These are phyloP conservation scores for Rhynchosporium agropyri DNA, from an alignment of 2,329 filamentous ascomycete species.

Conservation along the genomic window DNA sequence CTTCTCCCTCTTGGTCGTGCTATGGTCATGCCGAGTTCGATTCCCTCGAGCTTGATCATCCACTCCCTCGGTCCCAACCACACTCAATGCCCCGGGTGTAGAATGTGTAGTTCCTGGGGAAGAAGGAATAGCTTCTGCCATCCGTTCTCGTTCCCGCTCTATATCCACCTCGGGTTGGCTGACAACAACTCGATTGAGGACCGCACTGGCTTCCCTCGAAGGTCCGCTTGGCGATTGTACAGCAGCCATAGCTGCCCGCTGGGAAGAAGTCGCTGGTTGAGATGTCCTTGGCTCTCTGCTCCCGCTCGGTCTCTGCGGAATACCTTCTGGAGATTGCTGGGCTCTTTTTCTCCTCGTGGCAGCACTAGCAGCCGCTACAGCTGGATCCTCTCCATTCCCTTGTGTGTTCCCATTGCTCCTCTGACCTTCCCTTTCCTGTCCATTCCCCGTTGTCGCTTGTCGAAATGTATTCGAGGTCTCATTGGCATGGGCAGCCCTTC, in stretches of 20 bases:
- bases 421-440: slow-evolving; percentile 39
- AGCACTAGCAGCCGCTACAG: slow-evolving; percentile 45
- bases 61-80: slow-evolving; percentile 53
- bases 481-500: slow-evolving; percentile 32
- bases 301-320: slow-evolving; percentile 46
- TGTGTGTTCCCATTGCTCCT: slow-evolving; percentile 46
- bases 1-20: slow-evolving; percentile 59
- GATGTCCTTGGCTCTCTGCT: slow-evolving; percentile 46
- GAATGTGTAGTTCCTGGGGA: slow-evolving; percentile 48
- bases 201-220: slow-evolving; percentile 75
- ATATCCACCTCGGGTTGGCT: slow-evolving; percentile 76
- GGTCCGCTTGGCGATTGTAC: slow-evolving; percentile 59
- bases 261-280: slow-evolving; percentile 42
- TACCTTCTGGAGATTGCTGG: slow-evolving; percentile 48
- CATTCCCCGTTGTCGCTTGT: slow-evolving; percentile 32
- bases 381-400: slow-evolving; percentile 46
- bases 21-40: slow-evolving; percentile 63
- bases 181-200: slow-evolving; percentile 75
- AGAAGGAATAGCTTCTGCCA: slow-evolving; percentile 59
- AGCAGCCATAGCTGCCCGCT: slow-evolving; percentile 45
- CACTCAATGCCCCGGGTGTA: slow-evolving; percentile 50
- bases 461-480: slow-evolving; percentile 36
- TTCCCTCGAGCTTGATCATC: slow-evolving; percentile 48
- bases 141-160: slow-evolving; percentile 69
- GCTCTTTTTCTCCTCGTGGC: slow-evolving; percentile 50